These are phyloP conservation scores for Cutaneotrichosporon mucoides DNA, from an alignment of 1,284 basidiomycete genomes.

Conservation along the genomic window DNA sequence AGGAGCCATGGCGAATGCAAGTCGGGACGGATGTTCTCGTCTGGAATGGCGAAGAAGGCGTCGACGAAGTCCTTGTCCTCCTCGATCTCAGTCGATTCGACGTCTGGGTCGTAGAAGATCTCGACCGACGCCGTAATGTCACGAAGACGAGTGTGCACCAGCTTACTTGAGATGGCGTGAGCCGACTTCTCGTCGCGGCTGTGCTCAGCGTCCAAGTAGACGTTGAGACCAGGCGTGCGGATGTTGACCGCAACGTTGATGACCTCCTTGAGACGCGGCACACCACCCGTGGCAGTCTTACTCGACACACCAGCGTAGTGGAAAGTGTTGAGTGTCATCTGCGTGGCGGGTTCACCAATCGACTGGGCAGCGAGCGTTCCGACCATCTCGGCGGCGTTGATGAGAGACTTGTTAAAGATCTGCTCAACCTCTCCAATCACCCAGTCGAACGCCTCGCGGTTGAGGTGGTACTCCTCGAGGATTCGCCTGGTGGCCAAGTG, in stretches of 20 bases:
- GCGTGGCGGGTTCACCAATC: slow-evolving; percentile 98
- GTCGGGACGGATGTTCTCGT: slow-evolving; percentile 90
- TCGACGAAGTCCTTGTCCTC: slow-evolving; percentile 96
- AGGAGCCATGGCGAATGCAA: slow-evolving; percentile 95
- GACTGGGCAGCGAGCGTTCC: slow-evolving; percentile 97
- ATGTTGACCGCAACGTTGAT: slow-evolving; percentile 99
- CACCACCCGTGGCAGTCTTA: slow-evolving; percentile 97
- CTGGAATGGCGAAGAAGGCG: slow-evolving; percentile 98
- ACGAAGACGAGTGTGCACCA: slow-evolving; percentile 89
- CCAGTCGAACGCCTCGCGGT: slow-evolving; percentile 93
- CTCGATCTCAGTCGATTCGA: slow-evolving; percentile 89
- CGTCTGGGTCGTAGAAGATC: slow-evolving; percentile 97
- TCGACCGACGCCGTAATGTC: slow-evolving; percentile 95
- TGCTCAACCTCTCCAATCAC: slow-evolving; percentile 93
- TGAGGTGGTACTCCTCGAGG: slow-evolving; percentile 79
- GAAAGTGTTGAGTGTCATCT: slow-evolving; percentile 99
- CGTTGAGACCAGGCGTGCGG: slow-evolving; percentile 92
- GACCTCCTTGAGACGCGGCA: slow-evolving; percentile 95
- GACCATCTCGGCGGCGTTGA: slow-evolving; percentile 97
- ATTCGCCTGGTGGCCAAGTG: slow-evolving; percentile 79
- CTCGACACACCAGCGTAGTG: slow-evolving; percentile 98
- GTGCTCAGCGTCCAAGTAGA: slow-evolving; percentile 77
- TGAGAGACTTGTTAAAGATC: slow-evolving; percentile 87
- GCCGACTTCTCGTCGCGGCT: slow-evolving; percentile 65
- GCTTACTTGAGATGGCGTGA: slow-evolving; percentile 47